Evolutionary conservation across 139 green algal species (phyloP).

Genomic region (Coccomyxa sp.): DNA sequence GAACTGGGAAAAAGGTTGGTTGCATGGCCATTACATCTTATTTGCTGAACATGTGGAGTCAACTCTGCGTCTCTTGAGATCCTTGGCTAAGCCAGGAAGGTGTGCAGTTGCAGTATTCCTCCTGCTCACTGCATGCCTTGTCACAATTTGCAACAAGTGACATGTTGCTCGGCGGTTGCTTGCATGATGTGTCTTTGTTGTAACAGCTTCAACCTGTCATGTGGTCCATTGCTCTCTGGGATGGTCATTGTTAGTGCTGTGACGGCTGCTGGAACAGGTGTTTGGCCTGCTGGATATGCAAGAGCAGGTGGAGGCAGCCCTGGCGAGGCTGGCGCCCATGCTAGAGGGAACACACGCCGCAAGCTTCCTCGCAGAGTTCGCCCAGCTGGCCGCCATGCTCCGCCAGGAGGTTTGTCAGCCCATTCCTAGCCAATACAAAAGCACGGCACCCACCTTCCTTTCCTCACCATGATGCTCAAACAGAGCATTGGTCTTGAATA

Average conservation of each 20-base stretch:
- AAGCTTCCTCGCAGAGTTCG: neutral
- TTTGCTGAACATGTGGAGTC: too few species aligned
- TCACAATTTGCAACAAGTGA: too few species aligned
- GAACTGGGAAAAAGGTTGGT: too few species aligned
- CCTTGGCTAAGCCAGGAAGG: too few species aligned
- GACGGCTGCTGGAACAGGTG: slow-evolving; percentile 16
- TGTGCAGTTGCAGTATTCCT: too few species aligned
- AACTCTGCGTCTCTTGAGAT: too few species aligned
- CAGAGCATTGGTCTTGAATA: too few species aligned
- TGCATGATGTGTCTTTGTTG: neutral
- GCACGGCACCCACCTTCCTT: neutral
- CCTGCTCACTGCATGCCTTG: too few species aligned
- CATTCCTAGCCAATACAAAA: neutral
- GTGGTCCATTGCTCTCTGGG: neutral
- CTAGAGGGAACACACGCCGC: slow-evolving; percentile 2
- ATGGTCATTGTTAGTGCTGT: neutral
- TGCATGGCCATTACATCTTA: too few species aligned
- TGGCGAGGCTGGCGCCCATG: slow-evolving; percentile 9
- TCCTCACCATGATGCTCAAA: neutral
- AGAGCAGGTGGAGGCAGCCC: slow-evolving; percentile 15
- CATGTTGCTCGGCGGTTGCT: neutral
- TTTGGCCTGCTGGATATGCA: slow-evolving; percentile 41
- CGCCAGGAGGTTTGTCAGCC: neutral
- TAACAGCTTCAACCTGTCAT: neutral
- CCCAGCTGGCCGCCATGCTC: neutral